phyloP scores from a whole-genome alignment of 371 early-diverging fungal species.

The Rhizopus arrhizus region DNA sequence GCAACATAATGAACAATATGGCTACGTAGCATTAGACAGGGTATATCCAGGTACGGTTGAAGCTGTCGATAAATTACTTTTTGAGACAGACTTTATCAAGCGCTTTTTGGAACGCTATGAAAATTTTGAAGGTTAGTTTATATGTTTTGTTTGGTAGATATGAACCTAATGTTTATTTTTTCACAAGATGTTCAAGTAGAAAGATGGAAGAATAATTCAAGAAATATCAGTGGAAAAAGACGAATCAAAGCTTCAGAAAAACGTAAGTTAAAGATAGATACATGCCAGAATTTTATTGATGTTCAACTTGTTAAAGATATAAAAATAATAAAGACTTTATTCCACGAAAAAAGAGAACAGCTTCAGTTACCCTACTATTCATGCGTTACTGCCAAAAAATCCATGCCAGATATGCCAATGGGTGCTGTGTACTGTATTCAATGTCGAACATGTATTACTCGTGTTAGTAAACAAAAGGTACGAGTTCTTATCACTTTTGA shows the following conservation, averaged over 20 bases:
- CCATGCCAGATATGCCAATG: constrained; percentile 78
- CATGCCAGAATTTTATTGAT: background rate
- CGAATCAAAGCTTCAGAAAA: constrained; percentile 26
- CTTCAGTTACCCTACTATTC: constrained; percentile 58
- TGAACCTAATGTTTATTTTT: background rate
- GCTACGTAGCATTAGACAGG: constrained; percentile 42
- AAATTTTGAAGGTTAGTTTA: constrained; percentile 32
- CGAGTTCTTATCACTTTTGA: constrained; percentile 62
- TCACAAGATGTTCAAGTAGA: constrained; percentile 32
- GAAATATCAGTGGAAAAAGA: constrained; percentile 26
- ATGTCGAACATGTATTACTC: constrained; percentile 77
- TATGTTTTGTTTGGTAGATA: background rate
- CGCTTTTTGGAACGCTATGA: constrained; percentile 34
- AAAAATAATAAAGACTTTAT: constrained; percentile 60
- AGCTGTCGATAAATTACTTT: constrained; percentile 44
- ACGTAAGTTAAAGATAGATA: constrained; percentile 8
- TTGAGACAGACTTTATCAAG: constrained; percentile 32
- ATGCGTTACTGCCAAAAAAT: constrained; percentile 60
- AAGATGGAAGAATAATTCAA: constrained; percentile 30
- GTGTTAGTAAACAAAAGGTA: constrained; percentile 57
- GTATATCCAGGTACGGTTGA: constrained; percentile 47
- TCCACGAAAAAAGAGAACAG: constrained; percentile 54
- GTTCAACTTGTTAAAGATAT: constrained; percentile 47
- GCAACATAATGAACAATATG: constrained; percentile 45
- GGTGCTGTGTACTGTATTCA: constrained; percentile 73